Evolutionary conservation across 805 yeast genomes (phyloP).

Genomic region (Phaffomyces antillensis): DNA sequence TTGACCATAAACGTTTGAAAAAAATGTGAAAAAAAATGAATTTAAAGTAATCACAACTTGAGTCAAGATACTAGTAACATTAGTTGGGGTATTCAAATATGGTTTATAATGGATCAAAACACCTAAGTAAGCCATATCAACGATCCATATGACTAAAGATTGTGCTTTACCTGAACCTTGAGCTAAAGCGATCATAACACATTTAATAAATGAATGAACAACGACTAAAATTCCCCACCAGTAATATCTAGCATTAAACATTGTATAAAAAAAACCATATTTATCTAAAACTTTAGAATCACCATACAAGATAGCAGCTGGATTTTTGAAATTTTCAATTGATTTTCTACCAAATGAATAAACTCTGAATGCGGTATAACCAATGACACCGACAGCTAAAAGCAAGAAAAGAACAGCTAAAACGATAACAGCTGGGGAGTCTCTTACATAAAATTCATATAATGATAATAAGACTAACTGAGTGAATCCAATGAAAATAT

Average conservation of each 20-base stretch:
- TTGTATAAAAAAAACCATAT: slow-evolving; percentile 85
- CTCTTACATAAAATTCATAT: slow-evolving; percentile 79
- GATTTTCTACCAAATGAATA: slow-evolving; percentile 57
- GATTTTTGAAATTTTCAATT: slow-evolving; percentile 54
- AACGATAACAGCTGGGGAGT: slow-evolving; percentile 85
- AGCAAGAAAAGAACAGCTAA: slow-evolving; percentile 67
- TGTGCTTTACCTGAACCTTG: slow-evolving; percentile 81
- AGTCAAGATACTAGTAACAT: slow-evolving; percentile 65
- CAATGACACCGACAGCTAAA: slow-evolving; percentile 51
- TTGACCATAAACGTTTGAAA: slow-evolving; percentile 78
- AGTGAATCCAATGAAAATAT: slow-evolving; percentile 78
- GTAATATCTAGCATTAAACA: slow-evolving; percentile 74
- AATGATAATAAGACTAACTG: slow-evolving; percentile 72
- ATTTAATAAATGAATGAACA: slow-evolving; percentile 55
- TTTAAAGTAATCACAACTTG: slow-evolving; percentile 67
- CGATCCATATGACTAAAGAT: slow-evolving; percentile 64
- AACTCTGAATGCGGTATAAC: slow-evolving; percentile 63
- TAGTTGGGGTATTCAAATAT: slow-evolving; percentile 77
- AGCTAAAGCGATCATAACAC: slow-evolving; percentile 67
- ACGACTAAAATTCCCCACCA: slow-evolving; percentile 75
- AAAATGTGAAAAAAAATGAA: slow-evolving; percentile 80
- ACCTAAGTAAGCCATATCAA: slow-evolving; percentile 66
- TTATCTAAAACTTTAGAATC: slow-evolving; percentile 63
- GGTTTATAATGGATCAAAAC: slow-evolving; percentile 62
- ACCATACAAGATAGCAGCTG: slow-evolving; percentile 84